A percentile compares a stretch with the other conserved stretches of the same genome.
These are phyloP conservation scores for Acer saccharum DNA, from an alignment of 345 rosid species.

Conservation along the genomic window DNA sequence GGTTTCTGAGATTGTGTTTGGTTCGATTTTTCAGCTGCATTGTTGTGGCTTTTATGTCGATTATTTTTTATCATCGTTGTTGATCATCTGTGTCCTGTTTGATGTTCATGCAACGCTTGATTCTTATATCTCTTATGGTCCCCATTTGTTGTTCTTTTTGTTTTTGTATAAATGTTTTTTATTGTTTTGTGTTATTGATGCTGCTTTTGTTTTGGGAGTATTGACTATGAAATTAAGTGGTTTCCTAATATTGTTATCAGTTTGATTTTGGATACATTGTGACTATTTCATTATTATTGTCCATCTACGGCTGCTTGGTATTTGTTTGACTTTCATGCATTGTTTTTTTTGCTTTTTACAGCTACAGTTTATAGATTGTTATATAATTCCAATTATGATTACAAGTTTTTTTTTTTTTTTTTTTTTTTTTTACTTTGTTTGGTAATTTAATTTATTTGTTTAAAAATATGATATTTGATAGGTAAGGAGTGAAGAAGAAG, in stretches of 20 bases:
- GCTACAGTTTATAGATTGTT: not conserved
- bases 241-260: no score
- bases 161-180: no score
- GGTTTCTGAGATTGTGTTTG: not conserved
- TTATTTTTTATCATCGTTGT: no score
- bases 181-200: no score
- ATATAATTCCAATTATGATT: not conserved
- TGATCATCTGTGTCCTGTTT: no score
- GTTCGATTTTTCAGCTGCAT: not conserved
- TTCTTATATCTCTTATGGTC: no score
- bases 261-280: slow-evolving; percentile 9
- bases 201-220: no score
- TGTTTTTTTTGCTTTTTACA: not conserved
- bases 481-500: slow-evolving; percentile 80
- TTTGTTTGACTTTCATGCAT: slow-evolving; percentile 25
- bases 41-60: no score
- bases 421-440: not conserved
- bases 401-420: not conserved
- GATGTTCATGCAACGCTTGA: no score
- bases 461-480: slow-evolving; percentile 17
- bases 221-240: no score
- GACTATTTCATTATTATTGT: not conserved
- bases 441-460: not conserved
- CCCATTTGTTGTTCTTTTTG: no score
- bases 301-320: not conserved